A percentile compares a stretch with the other conserved stretches of the same genome.
Conservation (phyloP, 1,139 yeast genomes). For the Kurtzmaniella quercitrusa region DNA sequence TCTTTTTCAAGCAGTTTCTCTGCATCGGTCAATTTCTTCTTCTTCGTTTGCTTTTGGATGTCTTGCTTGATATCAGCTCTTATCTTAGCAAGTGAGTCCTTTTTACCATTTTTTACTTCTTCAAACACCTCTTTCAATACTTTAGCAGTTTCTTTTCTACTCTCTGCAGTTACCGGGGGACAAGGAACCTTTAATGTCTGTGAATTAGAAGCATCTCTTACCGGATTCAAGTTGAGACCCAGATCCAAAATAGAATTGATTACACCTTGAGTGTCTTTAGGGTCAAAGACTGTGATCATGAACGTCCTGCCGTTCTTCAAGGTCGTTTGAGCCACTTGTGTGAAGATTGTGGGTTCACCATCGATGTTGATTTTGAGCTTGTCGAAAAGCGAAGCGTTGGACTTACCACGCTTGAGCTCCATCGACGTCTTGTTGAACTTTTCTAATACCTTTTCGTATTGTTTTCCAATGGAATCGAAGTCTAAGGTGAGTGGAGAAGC, state of each 20-base stretch:
- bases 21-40: conserved; percentile 52
- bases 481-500: conserved; percentile 25
- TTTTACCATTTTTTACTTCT: conserved; percentile 53
- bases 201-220: conserved; percentile 63
- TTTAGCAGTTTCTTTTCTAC: conserved; percentile 55
- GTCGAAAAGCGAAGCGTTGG: conserved; percentile 66
- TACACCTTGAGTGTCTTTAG: conserved; percentile 62
- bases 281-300: conserved; percentile 79
- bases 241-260: conserved; percentile 67
- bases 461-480: conserved; percentile 37
- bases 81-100: conserved; percentile 53
- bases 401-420: conserved; percentile 63
- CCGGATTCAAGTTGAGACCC: conserved; percentile 74
- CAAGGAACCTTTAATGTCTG: conserved; percentile 71
- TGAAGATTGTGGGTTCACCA: conserved; percentile 46
- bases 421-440: conserved; percentile 52
- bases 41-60: conserved; percentile 40
- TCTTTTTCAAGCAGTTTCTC: conserved; percentile 51
- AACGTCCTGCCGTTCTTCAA: conserved; percentile 66
- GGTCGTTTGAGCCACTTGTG: conserved; percentile 70
- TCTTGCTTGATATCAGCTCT: conserved; percentile 60
- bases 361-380: conserved; percentile 49
- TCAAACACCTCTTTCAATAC: conserved; percentile 62
- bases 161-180: conserved; percentile 72
- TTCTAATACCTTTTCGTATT: conserved; percentile 48